phyloP scores from a whole-genome alignment of 306 rosid species.

The Abrus pulchellus region DNA sequence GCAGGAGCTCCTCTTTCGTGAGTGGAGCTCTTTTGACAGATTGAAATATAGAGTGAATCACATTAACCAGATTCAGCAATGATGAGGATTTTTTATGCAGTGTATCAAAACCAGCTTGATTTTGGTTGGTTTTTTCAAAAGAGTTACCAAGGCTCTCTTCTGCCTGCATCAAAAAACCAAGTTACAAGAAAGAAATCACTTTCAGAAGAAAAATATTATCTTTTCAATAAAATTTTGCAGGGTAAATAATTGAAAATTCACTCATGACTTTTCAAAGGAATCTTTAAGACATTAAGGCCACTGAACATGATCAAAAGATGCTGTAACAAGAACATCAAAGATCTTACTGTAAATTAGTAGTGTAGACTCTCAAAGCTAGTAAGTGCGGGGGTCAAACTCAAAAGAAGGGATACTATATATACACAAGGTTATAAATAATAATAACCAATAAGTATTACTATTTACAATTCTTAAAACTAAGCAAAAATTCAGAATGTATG shows the following conservation, averaged over 20 bases:
- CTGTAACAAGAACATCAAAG: conserved; percentile 23
- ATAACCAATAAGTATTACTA: neutral
- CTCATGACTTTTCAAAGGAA: conserved; percentile 25
- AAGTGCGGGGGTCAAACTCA: neutral
- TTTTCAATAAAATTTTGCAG: neutral
- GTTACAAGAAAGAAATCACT: conserved; percentile 30
- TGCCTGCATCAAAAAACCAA: conserved; percentile 51
- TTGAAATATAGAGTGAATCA: conserved; percentile 62
- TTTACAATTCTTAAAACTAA: conserved; percentile 2
- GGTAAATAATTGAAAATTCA: neutral
- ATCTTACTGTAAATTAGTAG: neutral
- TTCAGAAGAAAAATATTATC: neutral
- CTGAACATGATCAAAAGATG: conserved; percentile 11
- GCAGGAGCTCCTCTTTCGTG: conserved; percentile 80
- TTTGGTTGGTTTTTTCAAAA: conserved; percentile 45
- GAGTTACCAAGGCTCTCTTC: conserved; percentile 41
- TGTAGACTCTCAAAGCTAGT: conserved; percentile 3
- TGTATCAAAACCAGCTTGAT: conserved; percentile 39
- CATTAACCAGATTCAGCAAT: conserved; percentile 62
- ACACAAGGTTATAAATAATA: neutral
- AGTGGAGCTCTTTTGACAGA: conserved; percentile 61
- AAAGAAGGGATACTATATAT: neutral
- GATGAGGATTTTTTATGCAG: conserved; percentile 35
- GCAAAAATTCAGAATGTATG: neutral
- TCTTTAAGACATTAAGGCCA: neutral